Evolutionary conservation across 179 eudicot genomes (phyloP).

Genomic region (Beta lomatogona): DNA sequence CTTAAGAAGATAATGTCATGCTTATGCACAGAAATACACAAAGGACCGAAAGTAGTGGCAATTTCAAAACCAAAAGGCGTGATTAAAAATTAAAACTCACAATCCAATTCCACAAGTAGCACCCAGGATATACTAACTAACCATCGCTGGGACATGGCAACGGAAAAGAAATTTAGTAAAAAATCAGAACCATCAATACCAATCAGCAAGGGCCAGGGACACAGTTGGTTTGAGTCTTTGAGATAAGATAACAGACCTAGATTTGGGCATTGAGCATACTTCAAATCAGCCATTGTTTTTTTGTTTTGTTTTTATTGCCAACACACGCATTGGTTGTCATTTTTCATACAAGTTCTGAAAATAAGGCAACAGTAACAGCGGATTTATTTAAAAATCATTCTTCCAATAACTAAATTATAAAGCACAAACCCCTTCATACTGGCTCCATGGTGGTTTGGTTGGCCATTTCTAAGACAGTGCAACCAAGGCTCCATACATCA

Average conservation of each 20-base stretch:
- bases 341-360: background rate
- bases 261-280: constrained; percentile 4
- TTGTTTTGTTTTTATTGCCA: background rate
- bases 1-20: background rate
- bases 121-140: background rate
- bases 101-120: background rate
- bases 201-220: background rate
- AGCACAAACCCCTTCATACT: constrained; percentile 90
- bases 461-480: constrained; percentile 96
- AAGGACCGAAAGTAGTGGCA: too few species aligned
- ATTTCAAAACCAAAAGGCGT: background rate
- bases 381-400: background rate
- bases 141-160: background rate
- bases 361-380: background rate
- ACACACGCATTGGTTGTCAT: background rate
- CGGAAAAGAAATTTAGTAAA: background rate
- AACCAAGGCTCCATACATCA: constrained; percentile 97
- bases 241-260: background rate
- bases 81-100: background rate
- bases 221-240: background rate
- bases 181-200: background rate
- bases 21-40: background rate
- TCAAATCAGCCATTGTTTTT: background rate
- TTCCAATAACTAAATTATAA: constrained; percentile 4
- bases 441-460: constrained; percentile 97